Base-by-base conservation (phyloP, 1,284 basidiomycete genomes). In the Heterobasidion occidentale region DNA sequence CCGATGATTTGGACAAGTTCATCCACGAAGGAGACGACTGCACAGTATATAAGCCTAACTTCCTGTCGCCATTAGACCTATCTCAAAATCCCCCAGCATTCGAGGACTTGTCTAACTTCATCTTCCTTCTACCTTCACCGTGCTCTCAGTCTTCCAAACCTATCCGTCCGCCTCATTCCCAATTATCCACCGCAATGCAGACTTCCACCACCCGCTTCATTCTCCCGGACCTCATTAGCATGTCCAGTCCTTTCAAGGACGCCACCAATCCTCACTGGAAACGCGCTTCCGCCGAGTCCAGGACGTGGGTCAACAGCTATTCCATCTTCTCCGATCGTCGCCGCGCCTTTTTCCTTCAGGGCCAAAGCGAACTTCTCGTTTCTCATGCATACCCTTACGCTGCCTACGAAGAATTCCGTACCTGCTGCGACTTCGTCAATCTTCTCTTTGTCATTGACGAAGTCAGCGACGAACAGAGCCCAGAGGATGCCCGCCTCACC, bases 381-480 rank as follows among this genome's bases (percentile, higher is more conserved):
- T 78, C 80, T 12, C 78, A 76, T 63, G 74, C 76, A 19, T 88
- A 84, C 64, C 77, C 81, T 6, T 83, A 82, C 63, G 78, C 81
- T 51, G 78, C 74, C 33, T 77, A 76, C 58, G 81, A 84, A 56
- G 74, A 80, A 61, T 83, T 86, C 62, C 73, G 84, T 50, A 81
- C 78, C 0, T 78, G 76, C 56, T 84, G 82, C 63, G 84, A 87
- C 68, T 83, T 84, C 60, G 74, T 86, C 63, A 84, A 85, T 60
- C 70, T 83, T n/a, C 74, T 88, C 20, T 87, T 86, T 66, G 81
- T 84, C 52, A 75, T 86, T 50, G 86, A 88, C 63, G 85, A 87
- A 64, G 73, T 85, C 52, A 85, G 81, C 64, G 84, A 88, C 62
- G 83, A 84, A 53, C 83, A 84, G 66, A 75, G 70, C 62, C 78